A percentile compares a stretch with the other conserved stretches of the same genome.
phyloP scores from a whole-genome alignment of 1,139 yeast species.

The Pichia sp. region DNA sequence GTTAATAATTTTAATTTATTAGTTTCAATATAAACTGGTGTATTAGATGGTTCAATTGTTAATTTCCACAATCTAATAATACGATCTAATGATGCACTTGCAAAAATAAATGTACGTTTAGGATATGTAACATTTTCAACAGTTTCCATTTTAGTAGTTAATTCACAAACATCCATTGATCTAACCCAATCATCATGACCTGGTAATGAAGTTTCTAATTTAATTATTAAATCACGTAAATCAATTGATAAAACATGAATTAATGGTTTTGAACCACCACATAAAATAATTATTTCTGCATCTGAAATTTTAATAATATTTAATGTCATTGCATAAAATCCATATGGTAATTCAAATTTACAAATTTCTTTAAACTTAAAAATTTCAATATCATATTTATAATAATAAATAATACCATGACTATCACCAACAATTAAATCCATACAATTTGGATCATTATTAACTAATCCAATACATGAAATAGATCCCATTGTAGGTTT shows the following conservation, averaged over 20 bases:
- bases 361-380: conserved; percentile 29
- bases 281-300: conserved; percentile 49
- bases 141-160: conserved; percentile 20
- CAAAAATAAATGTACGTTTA: conserved; percentile 52
- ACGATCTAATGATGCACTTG: conserved; percentile 86
- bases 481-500: conserved; percentile 35
- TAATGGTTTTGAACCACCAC: conserved; percentile 71
- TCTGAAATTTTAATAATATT: conserved; percentile 41
- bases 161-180: conserved; percentile 55
- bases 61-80: conserved; percentile 84
- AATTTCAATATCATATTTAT: conserved; percentile 32
- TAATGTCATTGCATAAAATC: conserved; percentile 61
- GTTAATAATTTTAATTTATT: conserved; percentile 48
- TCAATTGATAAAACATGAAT: conserved; percentile 52
- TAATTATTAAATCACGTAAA: conserved; percentile 14
- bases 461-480: conserved; percentile 32
- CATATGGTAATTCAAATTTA: conserved; percentile 37
- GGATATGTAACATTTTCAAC: conserved; percentile 8
- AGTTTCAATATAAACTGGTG: conserved; percentile 38
- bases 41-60: conserved; percentile 50
- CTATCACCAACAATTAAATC: conserved; percentile 59
- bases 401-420: conserved; percentile 50
- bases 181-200: conserved; percentile 97
- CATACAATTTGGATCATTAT: conserved; percentile 14
- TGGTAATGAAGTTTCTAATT: conserved; percentile 45